Evolutionary conservation across 2,329 filamentous ascomycete species (phyloP), one percentile per base, ranked within the genome.

Genomic region (Neoascochyta sp.): DNA sequence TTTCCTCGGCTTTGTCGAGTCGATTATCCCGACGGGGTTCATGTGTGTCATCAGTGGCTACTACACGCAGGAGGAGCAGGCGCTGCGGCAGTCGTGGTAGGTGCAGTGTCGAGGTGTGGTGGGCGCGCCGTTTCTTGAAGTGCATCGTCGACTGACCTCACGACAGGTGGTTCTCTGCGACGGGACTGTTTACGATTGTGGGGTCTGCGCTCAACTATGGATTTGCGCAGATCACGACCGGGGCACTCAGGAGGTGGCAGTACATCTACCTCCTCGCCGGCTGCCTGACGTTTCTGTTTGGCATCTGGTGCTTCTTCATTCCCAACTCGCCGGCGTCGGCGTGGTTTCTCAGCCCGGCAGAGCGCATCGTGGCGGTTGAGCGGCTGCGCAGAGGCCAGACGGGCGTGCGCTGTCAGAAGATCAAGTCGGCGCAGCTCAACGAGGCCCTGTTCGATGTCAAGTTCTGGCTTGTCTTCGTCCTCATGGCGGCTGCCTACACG

Each of bases 181-280:
- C 54, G 0, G 60, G 60, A 1, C 39, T 60, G 1, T 60, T 58
- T 16, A 60, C 56, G 11, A 59, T 61, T 13, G 47, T 61, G 11
- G 57, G 57, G 1, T 41, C 43, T 2, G 50, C 54, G 3, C 29
- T 63, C 5, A 60, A 60, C 29, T 62, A 61, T 25, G 62, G 57
- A 1, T 65, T 65, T 24, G 63, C 55, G 3, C 57, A 63, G 25
- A 64, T 66, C 13, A 53, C 49, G 0, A 43, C 53, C 0, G 60
- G 57, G 1, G 33, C 38, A 4, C 38, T 70, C 45, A 71, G 67
- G 22, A 64, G 72, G 0, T 84, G 80, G 80, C 76, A 75, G 48
- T 83, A 80, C 41, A 78, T 83, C 32, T 84, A 84, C 50, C 59
- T 85, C 10, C 71, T 84, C n/a, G 78, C 67, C 3, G 66, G 67